Evolutionary conservation across 1,284 basidiomycete species (phyloP), one percentile per base, ranked within the genome.

Genomic region (Cryptococcus sp.): DNA sequence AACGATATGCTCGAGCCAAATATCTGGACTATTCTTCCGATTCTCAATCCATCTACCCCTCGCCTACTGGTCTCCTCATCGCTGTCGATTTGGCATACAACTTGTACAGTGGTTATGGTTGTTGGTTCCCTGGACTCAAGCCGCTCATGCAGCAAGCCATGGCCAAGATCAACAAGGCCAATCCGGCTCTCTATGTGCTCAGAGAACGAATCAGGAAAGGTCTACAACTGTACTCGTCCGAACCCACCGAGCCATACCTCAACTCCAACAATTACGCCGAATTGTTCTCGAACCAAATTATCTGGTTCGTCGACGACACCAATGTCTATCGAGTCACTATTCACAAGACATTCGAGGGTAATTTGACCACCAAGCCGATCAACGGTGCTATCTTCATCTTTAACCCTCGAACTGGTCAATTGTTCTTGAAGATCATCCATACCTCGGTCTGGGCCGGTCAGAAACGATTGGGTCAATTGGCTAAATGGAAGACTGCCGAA

Each of bases 301-400:
- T 98, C 62, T 99, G 94, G 96, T 98, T 98, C 71, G 93, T 98
- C 60, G 96, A 99, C 70, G 96, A 99, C 73, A 98, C 96, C 43
- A 98, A 98, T 66, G 96, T 98, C 23, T 98, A 99, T 77, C 91
- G 96, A 63, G 96, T 99, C 52, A 98, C 94, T 7, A 98, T 99
- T 69, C 96, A 98, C 81, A 97, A 98, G 80, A 98, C 94, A 7
- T 98, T 99, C 75, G 96, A 98, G 79, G 96, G 93, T 71, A 99
- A 98, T 77, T 83, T 98, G 83, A 98, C 96, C 18, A 99, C 96
- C 28, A 99, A 99, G 77, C 96, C 96, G 2, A 98, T 99, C 80
- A 98, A 98, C 73, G 94, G 94, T 56, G 94, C 93, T 19, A 98
- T 98, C 78, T 98, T 98, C 80, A 98, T 98, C 73, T 96, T 98